A percentile compares a stretch with the other conserved stretches of the same genome.
Evolutionary conservation across 768 basidiomycete genomes (phyloP).

Genomic region (Pisolithus tinctorius): DNA sequence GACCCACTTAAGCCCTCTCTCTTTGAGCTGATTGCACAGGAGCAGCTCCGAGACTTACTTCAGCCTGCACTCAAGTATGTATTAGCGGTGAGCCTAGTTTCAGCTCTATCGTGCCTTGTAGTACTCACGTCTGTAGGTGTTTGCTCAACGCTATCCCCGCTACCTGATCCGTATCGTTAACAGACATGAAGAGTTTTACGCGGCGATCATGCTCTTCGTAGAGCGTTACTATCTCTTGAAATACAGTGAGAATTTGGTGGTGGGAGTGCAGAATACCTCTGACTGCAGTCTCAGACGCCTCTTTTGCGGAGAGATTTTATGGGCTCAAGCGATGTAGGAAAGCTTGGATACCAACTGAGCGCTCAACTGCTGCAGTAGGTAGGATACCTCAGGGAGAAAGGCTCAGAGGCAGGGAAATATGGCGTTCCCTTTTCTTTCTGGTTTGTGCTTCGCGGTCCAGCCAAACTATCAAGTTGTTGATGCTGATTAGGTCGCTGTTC

Average conservation of each 20-base stretch:
- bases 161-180: slow-evolving; percentile 90
- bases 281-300: slow-evolving; percentile 55
- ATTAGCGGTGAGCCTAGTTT: slow-evolving; percentile 57
- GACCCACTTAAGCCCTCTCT: slow-evolving; percentile 75
- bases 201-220: slow-evolving; percentile 78
- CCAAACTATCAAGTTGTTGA: background rate
- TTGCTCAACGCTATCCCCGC: slow-evolving; percentile 90
- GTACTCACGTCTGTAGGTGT: slow-evolving; percentile 50
- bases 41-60: slow-evolving; percentile 84
- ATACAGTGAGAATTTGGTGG: slow-evolving; percentile 51
- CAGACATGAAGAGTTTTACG: slow-evolving; percentile 94
- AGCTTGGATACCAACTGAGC: slow-evolving; percentile 64
- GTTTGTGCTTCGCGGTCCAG: slow-evolving; percentile 38
- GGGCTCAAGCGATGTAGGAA: slow-evolving; percentile 75
- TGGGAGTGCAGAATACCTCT: background rate
- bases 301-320: slow-evolving; percentile 95
- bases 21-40: slow-evolving; percentile 90
- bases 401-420: slow-evolving; percentile 60
- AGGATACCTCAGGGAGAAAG: slow-evolving; percentile 59
- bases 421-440: slow-evolving; percentile 72
- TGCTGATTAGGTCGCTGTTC: slow-evolving; percentile 59
- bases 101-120: background rate
- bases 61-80: slow-evolving; percentile 96
- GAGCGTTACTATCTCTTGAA: slow-evolving; percentile 87
- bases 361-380: slow-evolving; percentile 61